These are phyloP conservation scores for Colletotrichum viniferum DNA, from an alignment of 2,329 filamentous ascomycete species.

Conservation along the genomic window DNA sequence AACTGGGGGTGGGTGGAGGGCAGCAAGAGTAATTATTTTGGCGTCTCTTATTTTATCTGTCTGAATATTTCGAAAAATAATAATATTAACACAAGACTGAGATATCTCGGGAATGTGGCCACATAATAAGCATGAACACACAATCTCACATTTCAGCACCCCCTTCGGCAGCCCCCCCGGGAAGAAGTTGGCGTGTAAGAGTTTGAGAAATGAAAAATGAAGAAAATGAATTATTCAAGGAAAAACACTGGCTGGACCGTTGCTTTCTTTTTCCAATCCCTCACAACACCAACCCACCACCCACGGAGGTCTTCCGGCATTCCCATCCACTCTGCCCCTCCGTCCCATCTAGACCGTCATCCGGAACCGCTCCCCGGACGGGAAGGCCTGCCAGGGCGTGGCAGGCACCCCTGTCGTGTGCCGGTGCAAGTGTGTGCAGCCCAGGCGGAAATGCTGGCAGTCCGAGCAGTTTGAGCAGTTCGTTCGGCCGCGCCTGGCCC, in stretches of 20 bases:
- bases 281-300: background rate
- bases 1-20: background rate
- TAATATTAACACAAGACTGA: background rate
- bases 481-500: background rate
- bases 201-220: background rate
- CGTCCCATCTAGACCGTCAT: background rate
- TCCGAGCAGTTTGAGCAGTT: background rate
- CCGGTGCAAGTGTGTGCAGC: background rate
- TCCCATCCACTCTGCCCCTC: background rate
- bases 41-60: background rate
- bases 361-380: constrained; percentile 12
- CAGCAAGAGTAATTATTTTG: background rate
- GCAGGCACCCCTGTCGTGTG: background rate
- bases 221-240: background rate
- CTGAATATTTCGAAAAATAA: background rate
- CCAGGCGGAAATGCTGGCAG: background rate
- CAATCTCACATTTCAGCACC: background rate
- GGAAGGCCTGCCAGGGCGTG: constrained; percentile 13
- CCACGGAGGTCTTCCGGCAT: background rate
- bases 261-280: background rate
- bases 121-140: constrained; percentile 20
- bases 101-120: background rate
- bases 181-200: background rate
- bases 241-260: background rate
- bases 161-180: background rate